These are phyloP conservation scores for Triangularia verruculosa DNA, from an alignment of 2,329 filamentous ascomycete species.

Conservation along the genomic window DNA sequence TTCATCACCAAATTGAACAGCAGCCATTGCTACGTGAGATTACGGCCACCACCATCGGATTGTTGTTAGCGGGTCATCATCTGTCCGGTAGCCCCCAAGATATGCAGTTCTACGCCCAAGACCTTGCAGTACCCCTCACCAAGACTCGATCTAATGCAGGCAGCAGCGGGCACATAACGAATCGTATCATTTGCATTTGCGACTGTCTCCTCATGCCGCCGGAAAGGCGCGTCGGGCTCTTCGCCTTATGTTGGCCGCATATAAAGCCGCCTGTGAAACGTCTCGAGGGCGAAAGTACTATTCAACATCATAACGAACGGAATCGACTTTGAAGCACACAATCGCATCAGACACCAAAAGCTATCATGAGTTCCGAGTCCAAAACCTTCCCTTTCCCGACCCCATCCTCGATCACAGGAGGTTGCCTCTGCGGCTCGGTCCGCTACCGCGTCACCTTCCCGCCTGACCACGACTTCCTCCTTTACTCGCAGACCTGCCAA, in stretches of 20 bases:
- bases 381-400: slow-evolving; percentile 26
- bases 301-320: too few species aligned
- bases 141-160: background rate
- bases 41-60: too few species aligned
- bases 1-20: too few species aligned
- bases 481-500: slow-evolving; percentile 49
- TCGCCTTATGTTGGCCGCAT: background rate
- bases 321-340: too few species aligned
- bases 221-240: background rate
- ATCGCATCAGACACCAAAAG: too few species aligned
- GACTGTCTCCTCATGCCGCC: background rate
- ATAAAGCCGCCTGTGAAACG: background rate
- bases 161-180: background rate
- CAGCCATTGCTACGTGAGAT: too few species aligned
- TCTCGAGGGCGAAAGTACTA: too few species aligned
- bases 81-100: background rate
- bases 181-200: background rate
- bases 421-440: slow-evolving; percentile 50
- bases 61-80: background rate
- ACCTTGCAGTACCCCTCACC: background rate
- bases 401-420: slow-evolving; percentile 44
- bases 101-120: background rate
- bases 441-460: slow-evolving; percentile 49
- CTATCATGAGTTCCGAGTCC: background rate
- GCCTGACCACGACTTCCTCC: slow-evolving; percentile 41